Evolutionary conservation across 148 eudicot genomes (phyloP), one percentile per base, ranked within the genome.

Genomic region (Arbutus unedo): DNA sequence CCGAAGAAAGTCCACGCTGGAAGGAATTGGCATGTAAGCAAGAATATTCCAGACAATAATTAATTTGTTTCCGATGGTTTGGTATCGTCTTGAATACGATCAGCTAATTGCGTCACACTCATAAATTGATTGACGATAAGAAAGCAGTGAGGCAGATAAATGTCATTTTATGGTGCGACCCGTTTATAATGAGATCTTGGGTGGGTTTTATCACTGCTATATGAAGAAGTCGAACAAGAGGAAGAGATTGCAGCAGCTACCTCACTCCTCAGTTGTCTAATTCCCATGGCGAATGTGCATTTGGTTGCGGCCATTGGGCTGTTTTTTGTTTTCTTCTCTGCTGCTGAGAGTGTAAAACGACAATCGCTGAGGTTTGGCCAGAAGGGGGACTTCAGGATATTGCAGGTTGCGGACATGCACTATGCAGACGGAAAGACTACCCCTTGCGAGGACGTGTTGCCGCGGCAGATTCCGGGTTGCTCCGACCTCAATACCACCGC

Each of bases 351-450:
- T 31, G 49, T 14, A 7, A 57, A 19, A 38, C 18, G 41, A 66
- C 71, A 66, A 8, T 31, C 25, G 38, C 83, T 95, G 82, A 87
- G 92, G 59, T 95, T 95, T 86, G 88, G 87, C 16, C 79, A 74
- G 48, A 84, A 88, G 41, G 98, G 98, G 13, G 89, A 91, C 81
- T 92, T 95, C 79, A 93, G 91, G 88, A 92, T 95, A 85, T 84
- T 95, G 77, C 98, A 95, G 81, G 98, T 95, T 44, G 98, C 98
- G 6, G 98, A 95, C 68, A 95, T 95, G 98, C 98, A 95, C 87
- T 95, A 87, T 53, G 98, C 80, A n/a, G 74, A 92, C 60, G 98
- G 98, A 55, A 82, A 80, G 81, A 57, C 41, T 25, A 93, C 98
- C 0, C 78, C 81, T 38, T 95, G 98, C 85, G 48, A 70, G 83